Evolutionary conservation across 148 eudicot genomes (phyloP).

Genomic region (Persicaria tinctoria): DNA sequence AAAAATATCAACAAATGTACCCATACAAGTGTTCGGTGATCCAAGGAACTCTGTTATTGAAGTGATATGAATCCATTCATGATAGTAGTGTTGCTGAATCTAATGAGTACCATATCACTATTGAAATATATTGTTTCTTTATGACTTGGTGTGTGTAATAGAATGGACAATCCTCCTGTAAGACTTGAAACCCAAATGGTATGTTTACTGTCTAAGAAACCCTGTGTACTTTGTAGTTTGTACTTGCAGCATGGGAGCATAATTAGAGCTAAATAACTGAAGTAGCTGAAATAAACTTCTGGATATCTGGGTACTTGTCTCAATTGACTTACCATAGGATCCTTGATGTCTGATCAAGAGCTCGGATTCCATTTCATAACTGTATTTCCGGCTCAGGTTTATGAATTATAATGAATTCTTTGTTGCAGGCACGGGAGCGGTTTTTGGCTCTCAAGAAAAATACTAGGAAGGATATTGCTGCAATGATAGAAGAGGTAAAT

Average conservation of each 20-base stretch:
- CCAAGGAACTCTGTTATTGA: background rate
- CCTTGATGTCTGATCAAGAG: background rate
- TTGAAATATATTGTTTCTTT: background rate
- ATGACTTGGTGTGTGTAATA: background rate
- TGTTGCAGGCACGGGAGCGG: conserved; percentile 66
- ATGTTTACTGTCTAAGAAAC: background rate
- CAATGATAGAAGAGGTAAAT: conserved; percentile 70
- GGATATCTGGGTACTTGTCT: background rate
- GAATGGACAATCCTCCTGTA: background rate
- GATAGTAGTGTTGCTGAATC: background rate
- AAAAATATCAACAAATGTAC: background rate
- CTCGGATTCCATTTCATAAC: background rate
- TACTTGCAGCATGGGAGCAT: background rate
- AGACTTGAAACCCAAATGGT: background rate
- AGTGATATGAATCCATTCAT: background rate
- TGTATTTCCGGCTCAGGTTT: background rate
- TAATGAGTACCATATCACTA: background rate
- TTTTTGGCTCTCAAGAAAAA: conserved; percentile 70
- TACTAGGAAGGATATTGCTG: conserved; percentile 63
- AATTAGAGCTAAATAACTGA: background rate
- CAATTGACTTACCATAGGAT: background rate
- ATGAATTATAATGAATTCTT: background rate
- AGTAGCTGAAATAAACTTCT: background rate
- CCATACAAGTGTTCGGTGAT: background rate
- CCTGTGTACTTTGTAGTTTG: background rate